A percentile compares a stretch with the other conserved stretches of the same genome.
phyloP scores from a whole-genome alignment of 805 yeast species.

The Suhomyces prunicola region DNA sequence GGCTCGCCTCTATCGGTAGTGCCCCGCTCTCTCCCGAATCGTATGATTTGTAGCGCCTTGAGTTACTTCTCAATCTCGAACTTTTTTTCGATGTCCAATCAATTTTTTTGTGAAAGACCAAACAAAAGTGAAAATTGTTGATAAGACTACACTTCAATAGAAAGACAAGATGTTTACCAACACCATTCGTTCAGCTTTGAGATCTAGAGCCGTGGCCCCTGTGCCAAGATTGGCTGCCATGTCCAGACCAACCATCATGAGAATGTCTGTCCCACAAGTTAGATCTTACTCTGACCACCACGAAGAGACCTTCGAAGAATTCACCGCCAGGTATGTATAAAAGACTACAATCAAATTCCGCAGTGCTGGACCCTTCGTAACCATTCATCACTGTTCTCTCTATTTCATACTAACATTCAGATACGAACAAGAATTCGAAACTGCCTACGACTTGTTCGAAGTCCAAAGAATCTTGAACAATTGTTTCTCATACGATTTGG shows the following conservation, averaged over 20 bases:
- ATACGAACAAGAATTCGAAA: constrained; percentile 94
- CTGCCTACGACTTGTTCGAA: constrained; percentile 58
- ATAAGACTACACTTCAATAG: neutral
- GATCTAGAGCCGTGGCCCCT: constrained; percentile 29
- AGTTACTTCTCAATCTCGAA: neutral
- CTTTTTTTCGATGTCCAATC: constrained; percentile 6
- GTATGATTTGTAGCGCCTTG: constrained; percentile 1
- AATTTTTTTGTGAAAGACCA: constrained; percentile 2
- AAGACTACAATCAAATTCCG: neutral
- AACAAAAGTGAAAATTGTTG: constrained; percentile 3
- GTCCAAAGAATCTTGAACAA: constrained; percentile 89
- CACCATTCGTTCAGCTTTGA: constrained; percentile 41
- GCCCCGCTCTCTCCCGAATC: neutral
- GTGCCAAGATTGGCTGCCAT: constrained; percentile 30
- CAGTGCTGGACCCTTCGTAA: neutral
- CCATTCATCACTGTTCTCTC: no score
- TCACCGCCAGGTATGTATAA: constrained; percentile 62
- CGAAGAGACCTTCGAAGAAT: constrained; percentile 93
- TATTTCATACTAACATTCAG: constrained; percentile 39
- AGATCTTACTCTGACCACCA: constrained; percentile 83
- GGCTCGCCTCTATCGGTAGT: neutral
- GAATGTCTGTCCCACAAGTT: constrained; percentile 23
- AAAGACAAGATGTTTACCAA: constrained; percentile 31
- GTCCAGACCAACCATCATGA: constrained; percentile 21
- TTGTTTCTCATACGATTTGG: constrained; percentile 97